Evolutionary conservation across 2,329 filamentous ascomycete genomes (phyloP), one percentile per base, ranked within the genome.

Genomic region (Colletotrichum lini): DNA sequence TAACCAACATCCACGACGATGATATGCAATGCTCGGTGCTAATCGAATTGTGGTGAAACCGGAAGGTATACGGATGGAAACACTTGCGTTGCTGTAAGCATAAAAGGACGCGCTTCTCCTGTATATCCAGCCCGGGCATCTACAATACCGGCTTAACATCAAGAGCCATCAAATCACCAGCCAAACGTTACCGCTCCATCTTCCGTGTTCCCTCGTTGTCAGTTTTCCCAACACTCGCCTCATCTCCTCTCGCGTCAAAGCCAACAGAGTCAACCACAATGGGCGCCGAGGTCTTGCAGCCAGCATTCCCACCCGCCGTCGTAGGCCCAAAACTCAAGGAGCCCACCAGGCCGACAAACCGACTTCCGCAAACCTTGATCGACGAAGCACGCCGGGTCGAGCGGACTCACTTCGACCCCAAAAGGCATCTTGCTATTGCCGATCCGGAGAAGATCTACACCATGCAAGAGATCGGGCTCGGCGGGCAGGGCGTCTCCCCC

Each of bases 391-490:
- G 73, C 38, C 44, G 57, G 9, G 66, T 60, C 2, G 61, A 72
- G 18, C 59, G 64, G 3, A 78, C 77, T 65, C 72, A 70, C 15
- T 42, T 42, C 16, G 9, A 42, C 40, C 12, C 40, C 12, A 42
- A 42, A 1, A 42, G 16, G 12, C 90, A 93, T 76, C 78, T 93
- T 21, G 79, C 80, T 23, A 90, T 86, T 77, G 81, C 84, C 61
- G 78, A 84, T 10, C 85, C 87, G 15, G 81, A 84, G n/a, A 84
- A 87, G 73, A 80, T 88, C 56, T 80, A 88, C 75, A 88, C 84
- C 21, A 92, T 92, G 90, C 84, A 86, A 74, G 90, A 92, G 44
- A 83, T 92, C 64, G 89, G 88, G 3, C 87, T 88, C 56, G 83
- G 88, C 42, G 83, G 84, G 67, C 84, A 82, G 61, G 91, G 90